Evolutionary conservation across 495 filamentous ascomycete genomes (phyloP).

Genomic region (Talaromyces nanjingensis): DNA sequence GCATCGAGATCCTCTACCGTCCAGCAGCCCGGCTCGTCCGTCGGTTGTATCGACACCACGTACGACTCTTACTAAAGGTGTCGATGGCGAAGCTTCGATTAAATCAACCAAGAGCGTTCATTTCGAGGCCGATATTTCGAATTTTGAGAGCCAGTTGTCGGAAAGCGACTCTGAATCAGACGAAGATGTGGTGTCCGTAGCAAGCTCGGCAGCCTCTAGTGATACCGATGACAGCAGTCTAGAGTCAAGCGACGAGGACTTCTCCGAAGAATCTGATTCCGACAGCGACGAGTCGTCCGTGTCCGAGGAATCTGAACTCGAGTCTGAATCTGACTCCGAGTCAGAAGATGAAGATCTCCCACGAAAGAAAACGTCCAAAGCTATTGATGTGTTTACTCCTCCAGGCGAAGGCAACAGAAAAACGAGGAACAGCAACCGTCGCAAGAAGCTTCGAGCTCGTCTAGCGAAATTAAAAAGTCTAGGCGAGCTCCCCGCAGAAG

Average conservation of each 20-base stretch:
- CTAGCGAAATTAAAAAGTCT: constrained; percentile 43
- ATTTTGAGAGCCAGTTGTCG: constrained; percentile 14
- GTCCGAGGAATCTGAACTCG: constrained; percentile 9
- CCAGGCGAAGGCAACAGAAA: constrained; percentile 37
- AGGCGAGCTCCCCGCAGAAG: constrained; percentile 39
- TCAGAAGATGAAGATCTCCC: constrained; percentile 18
- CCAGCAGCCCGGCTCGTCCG: constrained; percentile 4
- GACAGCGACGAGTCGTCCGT: background rate
- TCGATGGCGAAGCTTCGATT: background rate
- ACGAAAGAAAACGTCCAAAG: constrained; percentile 2
- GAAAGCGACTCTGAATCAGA: constrained; percentile 18
- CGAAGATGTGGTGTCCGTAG: constrained; percentile 21
- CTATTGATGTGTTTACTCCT: constrained; percentile 15
- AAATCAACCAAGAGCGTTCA: constrained; percentile 8
- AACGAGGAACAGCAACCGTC: constrained; percentile 50
- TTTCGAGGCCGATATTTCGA: constrained; percentile 12
- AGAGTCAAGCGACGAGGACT: background rate
- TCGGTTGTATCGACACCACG: background rate
- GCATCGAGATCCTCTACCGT: background rate
- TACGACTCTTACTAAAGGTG: background rate
- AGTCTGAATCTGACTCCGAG: constrained; percentile 20
- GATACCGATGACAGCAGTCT: constrained; percentile 11
- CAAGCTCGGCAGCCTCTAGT: constrained; percentile 14
- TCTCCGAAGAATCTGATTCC: constrained; percentile 20
- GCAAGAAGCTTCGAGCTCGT: constrained; percentile 40